Evolutionary conservation across 495 filamentous ascomycete genomes (phyloP).

Genomic region (Aspergillus ellipticus): DNA sequence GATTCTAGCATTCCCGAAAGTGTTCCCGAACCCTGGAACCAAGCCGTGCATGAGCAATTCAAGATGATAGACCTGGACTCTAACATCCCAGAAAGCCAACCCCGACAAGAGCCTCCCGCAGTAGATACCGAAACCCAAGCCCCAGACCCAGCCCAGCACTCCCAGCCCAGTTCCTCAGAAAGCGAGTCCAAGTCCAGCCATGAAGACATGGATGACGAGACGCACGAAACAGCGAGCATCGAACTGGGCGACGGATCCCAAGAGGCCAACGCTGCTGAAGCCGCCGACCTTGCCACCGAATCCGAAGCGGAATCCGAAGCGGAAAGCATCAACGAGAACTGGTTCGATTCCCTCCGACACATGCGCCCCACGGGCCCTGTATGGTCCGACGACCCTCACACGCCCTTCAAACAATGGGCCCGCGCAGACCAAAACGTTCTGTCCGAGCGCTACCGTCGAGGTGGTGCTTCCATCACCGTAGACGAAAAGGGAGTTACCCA

Average conservation of each 20-base stretch:
- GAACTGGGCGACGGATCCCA: conserved; percentile 33
- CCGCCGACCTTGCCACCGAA: not conserved
- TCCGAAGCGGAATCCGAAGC: conserved; percentile 1
- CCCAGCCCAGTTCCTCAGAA: not conserved
- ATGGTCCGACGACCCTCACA: conserved; percentile 36
- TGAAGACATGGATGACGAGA: conserved; percentile 19
- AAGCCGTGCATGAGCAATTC: no score
- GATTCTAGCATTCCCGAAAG: conserved; percentile 14
- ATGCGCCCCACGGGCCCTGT: conserved; percentile 18
- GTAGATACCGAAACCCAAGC: not conserved
- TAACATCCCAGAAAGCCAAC: not conserved
- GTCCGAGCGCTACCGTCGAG: conserved; percentile 25
- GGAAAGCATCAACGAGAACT: conserved; percentile 26
- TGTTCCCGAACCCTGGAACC: conserved; percentile 3
- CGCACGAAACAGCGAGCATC: conserved; percentile 40
- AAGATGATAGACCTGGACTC: not conserved
- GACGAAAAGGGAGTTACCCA: conserved; percentile 37
- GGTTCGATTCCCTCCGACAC: conserved; percentile 35
- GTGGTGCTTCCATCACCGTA: conserved; percentile 22
- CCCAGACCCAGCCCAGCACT: not conserved
- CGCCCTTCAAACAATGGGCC: conserved; percentile 44
- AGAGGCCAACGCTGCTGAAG: not conserved
- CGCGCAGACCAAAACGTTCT: conserved; percentile 34
- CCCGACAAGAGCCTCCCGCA: no score
- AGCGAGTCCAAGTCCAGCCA: conserved; percentile 15